A percentile compares a stretch with the other conserved stretches of the same genome.
These are phyloP conservation scores for Eucalyptus shirleyi DNA, from an alignment of 345 rosid species.

Conservation along the genomic window DNA sequence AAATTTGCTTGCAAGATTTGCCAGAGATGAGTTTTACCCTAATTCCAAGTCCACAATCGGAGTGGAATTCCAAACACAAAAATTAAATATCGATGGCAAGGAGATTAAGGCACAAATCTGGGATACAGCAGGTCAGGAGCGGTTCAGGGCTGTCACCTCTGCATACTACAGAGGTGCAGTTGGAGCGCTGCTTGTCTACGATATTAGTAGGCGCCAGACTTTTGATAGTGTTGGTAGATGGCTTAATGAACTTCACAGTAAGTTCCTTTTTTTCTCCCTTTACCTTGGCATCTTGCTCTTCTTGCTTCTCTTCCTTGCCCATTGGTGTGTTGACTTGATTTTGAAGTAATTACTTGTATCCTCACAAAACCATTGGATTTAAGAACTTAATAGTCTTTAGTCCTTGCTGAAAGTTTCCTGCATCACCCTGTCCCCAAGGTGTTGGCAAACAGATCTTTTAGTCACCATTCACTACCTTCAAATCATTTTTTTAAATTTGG, in stretches of 20 bases:
- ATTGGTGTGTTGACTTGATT: not conserved
- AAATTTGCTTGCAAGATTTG: not conserved
- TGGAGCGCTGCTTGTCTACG: not conserved
- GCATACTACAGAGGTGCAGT: not conserved
- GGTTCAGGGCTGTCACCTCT: not conserved
- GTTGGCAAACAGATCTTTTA: not conserved
- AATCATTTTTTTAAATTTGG: not conserved
- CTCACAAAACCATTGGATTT: not conserved
- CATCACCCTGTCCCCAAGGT: not conserved
- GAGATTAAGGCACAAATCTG: not conserved
- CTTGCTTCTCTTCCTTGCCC: not conserved
- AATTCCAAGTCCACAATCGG: not conserved
- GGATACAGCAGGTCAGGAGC: not conserved
- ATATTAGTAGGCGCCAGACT: not conserved
- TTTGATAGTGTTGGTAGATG: not conserved
- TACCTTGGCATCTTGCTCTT: not conserved
- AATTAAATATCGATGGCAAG: not conserved
- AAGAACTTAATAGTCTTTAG: not conserved
- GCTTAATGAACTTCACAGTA: not conserved
- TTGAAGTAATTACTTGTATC: not conserved
- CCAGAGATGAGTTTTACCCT: not conserved
- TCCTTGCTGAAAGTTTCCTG: not conserved
- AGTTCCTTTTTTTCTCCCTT: not conserved
- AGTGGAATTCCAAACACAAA: not conserved
- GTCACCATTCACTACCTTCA: not conserved